These are phyloP conservation scores for Kwoniella dendrophila DNA, from an alignment of 768 basidiomycete species.

Conservation along the genomic window DNA sequence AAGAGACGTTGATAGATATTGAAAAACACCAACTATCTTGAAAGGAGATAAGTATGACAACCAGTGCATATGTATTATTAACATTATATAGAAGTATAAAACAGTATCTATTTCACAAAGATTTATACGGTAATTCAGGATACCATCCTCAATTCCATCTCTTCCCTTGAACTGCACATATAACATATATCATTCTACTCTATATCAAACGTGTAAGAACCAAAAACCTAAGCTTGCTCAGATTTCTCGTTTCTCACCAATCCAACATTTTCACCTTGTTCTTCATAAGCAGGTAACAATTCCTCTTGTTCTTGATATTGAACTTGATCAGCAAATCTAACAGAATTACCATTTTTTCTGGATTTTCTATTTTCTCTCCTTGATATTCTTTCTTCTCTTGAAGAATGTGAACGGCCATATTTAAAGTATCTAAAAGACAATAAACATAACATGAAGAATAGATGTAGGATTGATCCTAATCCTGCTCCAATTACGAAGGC, in stretches of 20 bases:
- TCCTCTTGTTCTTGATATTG: slow-evolving; percentile 28
- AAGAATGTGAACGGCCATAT: slow-evolving; percentile 6
- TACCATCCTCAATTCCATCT: too few species aligned
- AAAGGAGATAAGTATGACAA: too few species aligned
- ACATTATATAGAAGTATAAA: neutral
- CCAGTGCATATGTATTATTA: slow-evolving; percentile 4
- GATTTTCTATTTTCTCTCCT: slow-evolving; percentile 18
- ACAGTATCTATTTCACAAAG: too few species aligned
- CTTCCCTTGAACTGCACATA: too few species aligned
- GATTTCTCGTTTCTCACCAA: slow-evolving; percentile 9
- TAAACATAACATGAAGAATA: slow-evolving; percentile 43
- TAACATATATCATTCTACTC: too few species aligned
- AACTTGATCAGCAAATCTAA: slow-evolving; percentile 17
- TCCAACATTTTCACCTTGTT: slow-evolving; percentile 1
- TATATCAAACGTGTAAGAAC: slow-evolving; percentile 3
- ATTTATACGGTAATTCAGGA: too few species aligned
- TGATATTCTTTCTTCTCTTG: slow-evolving; percentile 14
- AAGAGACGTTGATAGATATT: too few species aligned
- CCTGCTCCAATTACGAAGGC: slow-evolving; percentile 47
- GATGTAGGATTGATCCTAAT: slow-evolving; percentile 42
- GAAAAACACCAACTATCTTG: too few species aligned
- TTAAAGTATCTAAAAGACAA: slow-evolving; percentile 32
- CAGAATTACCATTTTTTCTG: slow-evolving; percentile 9
- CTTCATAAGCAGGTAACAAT: slow-evolving; percentile 33
- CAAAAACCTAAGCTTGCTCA: neutral